These are phyloP conservation scores for Euphorbia tirucalli DNA, from an alignment of 345 rosid genomes.

Conservation along the genomic window DNA sequence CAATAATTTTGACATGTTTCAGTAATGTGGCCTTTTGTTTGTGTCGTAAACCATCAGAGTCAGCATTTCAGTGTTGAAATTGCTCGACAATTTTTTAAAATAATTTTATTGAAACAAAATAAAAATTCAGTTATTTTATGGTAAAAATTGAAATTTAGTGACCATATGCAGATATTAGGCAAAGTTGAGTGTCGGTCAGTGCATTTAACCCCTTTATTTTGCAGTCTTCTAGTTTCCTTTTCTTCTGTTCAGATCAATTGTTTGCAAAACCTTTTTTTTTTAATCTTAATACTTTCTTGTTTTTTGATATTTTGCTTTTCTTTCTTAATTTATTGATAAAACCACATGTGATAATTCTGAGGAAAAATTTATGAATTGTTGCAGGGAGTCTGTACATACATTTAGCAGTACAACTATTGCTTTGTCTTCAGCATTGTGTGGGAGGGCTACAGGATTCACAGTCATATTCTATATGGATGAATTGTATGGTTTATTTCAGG, in stretches of 20 bases:
- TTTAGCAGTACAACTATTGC: slow-evolving; percentile 43
- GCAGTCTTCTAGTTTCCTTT: background rate
- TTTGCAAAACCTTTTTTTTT: background rate
- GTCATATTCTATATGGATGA: slow-evolving; percentile 55
- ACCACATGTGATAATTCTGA: slow-evolving; percentile 8
- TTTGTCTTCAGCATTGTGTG: slow-evolving; percentile 52
- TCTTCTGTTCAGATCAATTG: background rate
- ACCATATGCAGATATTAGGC: no score
- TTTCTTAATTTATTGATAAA: background rate
- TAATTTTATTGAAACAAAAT: no score
- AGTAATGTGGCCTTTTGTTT: no score
- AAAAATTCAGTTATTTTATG: no score
- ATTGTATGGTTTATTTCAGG: slow-evolving; percentile 60
- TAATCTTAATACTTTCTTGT: background rate
- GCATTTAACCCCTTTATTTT: background rate
- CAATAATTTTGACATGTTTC: no score
- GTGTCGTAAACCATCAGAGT: no score
- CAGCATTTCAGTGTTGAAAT: no score
- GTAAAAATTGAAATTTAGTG: no score
- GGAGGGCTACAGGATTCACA: slow-evolving; percentile 53
- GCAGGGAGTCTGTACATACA: slow-evolving; percentile 72
- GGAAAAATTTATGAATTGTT: slow-evolving; percentile 26
- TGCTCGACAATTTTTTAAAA: no score
- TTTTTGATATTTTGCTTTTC: background rate
- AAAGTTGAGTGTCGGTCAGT: no score